Base-by-base conservation (phyloP, 345 rosid genomes). In the Melaleuca alternifolia region DNA sequence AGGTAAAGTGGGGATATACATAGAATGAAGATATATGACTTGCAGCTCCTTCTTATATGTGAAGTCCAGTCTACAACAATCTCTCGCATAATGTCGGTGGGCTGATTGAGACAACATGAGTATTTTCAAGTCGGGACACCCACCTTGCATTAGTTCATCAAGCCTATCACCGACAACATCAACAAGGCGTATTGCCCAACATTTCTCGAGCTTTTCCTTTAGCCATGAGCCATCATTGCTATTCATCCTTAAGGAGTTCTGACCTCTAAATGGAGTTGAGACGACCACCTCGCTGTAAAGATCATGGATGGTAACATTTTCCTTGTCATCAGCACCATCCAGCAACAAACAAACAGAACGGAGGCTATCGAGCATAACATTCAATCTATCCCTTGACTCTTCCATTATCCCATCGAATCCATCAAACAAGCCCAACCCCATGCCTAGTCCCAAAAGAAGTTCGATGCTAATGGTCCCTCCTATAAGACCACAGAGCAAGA, bases 371-470 rank as follows among this genome's bases (percentile, higher is more conserved):
- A 59, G 33, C 3, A 5, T 12, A 56, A 0, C 2, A 2, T 56
- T 24, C 61, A 56, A 24, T 56, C 6, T 23, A 6, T 23, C 16
- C 12, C 59, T 54, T 23, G 5, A 3, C 2, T 4, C 11, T 54
- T 1, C 1, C 0, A 21, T 0, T 2, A 0, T 54, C 5, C 46
- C 5, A 24, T 3, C 16, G 5, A 7, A 41, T 37, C 44, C 1
- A 1, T 24, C 81, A 16, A 85, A 85, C 54, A 85, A 85, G 56
- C 86, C 56, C 33, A 85, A 46, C 0, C 82, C 82, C 5, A 61
- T 53, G 21, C 3, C 23, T 18, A 57, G 30, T 33, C 6, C 30
- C 0, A 23, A 2, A 13, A 85, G 51, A 46, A 1, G 5, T 16
- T 61, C 24, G 5, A 33, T 44, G 15, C 1, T 0, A 26, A 84